Percentiles rank a stretch among this genome's conserved stretches.
Conservation (phyloP, 179 eudicot species). For the Silene noctiflora region DNA sequence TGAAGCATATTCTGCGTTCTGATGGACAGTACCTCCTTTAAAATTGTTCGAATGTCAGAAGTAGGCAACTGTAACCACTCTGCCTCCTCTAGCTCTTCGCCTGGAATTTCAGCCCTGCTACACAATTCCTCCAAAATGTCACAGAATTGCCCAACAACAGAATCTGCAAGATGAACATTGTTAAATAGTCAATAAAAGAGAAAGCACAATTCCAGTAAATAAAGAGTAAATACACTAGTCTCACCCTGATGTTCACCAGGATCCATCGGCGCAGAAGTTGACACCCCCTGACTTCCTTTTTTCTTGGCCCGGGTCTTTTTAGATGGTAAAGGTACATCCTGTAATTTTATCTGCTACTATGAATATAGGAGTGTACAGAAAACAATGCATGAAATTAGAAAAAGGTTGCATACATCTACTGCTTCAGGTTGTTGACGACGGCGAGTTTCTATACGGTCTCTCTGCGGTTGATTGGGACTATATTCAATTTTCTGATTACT, state of each 20-base stretch:
- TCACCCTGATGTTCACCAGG: conserved; percentile 64
- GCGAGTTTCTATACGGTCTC: conserved; percentile 36
- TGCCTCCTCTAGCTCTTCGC: conserved; percentile 72
- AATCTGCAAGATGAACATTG: conserved; percentile 38
- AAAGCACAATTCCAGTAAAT: conserved; percentile 5
- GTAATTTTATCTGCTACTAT: conserved; percentile 26
- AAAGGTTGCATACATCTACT: conserved; percentile 40
- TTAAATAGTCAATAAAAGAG: conserved; percentile 3
- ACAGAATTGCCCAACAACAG: conserved; percentile 57
- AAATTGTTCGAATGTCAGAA: conserved; percentile 59
- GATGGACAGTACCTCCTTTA: conserved; percentile 69
- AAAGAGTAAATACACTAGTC: conserved; percentile 10
- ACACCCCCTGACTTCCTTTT: conserved; percentile 52
- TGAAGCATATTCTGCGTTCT: conserved; percentile 59
- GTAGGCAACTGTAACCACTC: conserved; percentile 68
- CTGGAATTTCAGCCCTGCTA: conserved; percentile 66
- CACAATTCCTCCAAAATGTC: conserved; percentile 76
- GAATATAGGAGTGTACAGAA: conserved; percentile 13
- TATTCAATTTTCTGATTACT: conserved; percentile 36
- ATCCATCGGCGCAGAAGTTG: conserved; percentile 42
- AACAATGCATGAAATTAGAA: conserved; percentile 5
- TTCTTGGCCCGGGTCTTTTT: conserved; percentile 64
- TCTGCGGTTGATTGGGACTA: conserved; percentile 32
- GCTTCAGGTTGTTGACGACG: conserved; percentile 40
- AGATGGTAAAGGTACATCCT: conserved; percentile 66